Base-by-base conservation (phyloP, 495 filamentous ascomycete genomes). In the Jackrogersella minutella region DNA sequence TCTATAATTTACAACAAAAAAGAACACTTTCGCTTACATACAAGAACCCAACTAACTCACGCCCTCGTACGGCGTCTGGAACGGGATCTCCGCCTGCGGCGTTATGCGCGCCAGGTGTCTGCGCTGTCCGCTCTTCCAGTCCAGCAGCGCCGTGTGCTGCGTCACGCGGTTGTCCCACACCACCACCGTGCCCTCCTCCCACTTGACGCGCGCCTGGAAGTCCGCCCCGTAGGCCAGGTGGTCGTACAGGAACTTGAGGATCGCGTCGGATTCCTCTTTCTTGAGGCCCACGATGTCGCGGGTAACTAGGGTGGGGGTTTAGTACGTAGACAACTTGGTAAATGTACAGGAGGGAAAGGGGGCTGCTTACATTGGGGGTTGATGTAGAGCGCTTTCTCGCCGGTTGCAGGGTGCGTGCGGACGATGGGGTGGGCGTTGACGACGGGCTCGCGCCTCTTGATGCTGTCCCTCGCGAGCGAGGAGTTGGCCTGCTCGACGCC, bases 91-190 rank as follows among this genome's bases (percentile, higher is more conserved):
- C 0, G 90, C 92, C 76, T 95, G 92, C 1, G 93, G 91, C 7
- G 92, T 93, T 70, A 96, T 90, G 34, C 93, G 81, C 2, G 91
- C 92, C 54, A 96, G 75, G 78, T 96, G 92, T 40, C 92, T 82
- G 59, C 93, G 81, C 78, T 90, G 86, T 2, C 91, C 91, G 78
- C 86, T 86, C 56, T 85, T 85, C 91, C 90, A 96, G 74, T 93
- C 92, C 14, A 92, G 73, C 30, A 91, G 78, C 3, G 90, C 91
- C n/a, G 88, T 88, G 75, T 95, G 91, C 52, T 85, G 82, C 10
- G 91, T 92, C 3, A 93, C 88, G 13, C 91, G 84, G 75, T 96
- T 94, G 72, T 97, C 93, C 87, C 93, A 96, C 9, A 97, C 89
- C 7, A 97, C 91, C 21, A 97, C 93, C 2, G 91, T 95, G 34